phyloP scores from a whole-genome alignment of 805 yeast genomes.

The Tetrapisispora iriomotensis region DNA sequence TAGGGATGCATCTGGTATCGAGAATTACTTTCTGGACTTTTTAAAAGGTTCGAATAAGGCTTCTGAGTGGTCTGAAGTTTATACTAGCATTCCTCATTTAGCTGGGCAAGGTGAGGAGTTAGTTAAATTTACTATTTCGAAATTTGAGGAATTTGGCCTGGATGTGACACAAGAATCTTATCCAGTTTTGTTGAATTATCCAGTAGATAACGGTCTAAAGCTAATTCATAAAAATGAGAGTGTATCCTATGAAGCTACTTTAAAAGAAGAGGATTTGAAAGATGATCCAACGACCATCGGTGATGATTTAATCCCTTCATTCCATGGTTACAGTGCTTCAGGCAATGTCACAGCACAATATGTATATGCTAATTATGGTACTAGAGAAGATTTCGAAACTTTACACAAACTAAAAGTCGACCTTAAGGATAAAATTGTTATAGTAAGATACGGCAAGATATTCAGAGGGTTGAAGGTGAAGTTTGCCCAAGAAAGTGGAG shows the following conservation, averaged over 20 bases:
- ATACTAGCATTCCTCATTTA: constrained; percentile 46
- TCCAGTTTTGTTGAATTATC: constrained; percentile 56
- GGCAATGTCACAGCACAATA: constrained; percentile 64
- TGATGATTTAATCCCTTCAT: constrained; percentile 52
- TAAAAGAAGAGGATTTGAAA: constrained; percentile 42
- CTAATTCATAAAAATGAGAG: constrained; percentile 28
- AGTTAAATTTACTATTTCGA: constrained; percentile 49
- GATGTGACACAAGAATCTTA: constrained; percentile 43
- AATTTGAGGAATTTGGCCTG: constrained; percentile 54
- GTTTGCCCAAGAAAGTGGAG: constrained; percentile 65
- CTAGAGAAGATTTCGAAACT: constrained; percentile 45
- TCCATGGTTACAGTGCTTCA: constrained; percentile 65
- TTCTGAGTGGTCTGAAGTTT: constrained; percentile 43
- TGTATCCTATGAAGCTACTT: constrained; percentile 41
- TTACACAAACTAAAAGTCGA: constrained; percentile 40
- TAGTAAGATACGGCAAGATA: constrained; percentile 55
- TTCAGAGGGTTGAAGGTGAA: constrained; percentile 70
- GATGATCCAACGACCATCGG: constrained; percentile 38
- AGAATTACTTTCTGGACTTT: constrained; percentile 16
- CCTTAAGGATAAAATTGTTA: constrained; percentile 49
- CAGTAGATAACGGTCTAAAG: constrained; percentile 43
- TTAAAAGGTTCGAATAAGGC: constrained; percentile 30
- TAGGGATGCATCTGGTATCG: not conserved
- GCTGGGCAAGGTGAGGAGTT: constrained; percentile 44
- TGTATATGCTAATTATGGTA: constrained; percentile 64